Evolutionary conservation across 306 rosid species (phyloP), one percentile per base, ranked within the genome.

Genomic region (Lotus japonicus): DNA sequence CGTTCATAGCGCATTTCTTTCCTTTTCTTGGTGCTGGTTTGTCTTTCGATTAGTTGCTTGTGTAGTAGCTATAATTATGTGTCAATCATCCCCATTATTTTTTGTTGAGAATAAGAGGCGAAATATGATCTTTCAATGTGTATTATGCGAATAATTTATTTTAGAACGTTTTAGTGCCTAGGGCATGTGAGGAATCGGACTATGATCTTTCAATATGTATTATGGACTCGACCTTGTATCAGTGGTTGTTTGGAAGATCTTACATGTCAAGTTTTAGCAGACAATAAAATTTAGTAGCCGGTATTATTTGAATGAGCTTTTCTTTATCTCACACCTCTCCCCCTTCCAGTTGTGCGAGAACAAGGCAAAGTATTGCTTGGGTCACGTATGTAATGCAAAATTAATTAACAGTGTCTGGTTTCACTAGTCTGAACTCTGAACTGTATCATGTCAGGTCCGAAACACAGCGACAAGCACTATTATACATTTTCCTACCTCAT

Each of bases 61-160:
- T 62, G 82, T 68, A 82, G 84, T 68, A 82, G 84, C 60, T 68
- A 44, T 71, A 70, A 35, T 80, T 41, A 46, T 79, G 70, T 78
- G 64, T 64, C 77, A 11, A 70, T 55, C 75, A 49, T 70, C 64
- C 70, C n/a, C 16, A 14, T 53, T 80, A 21, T 26, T 65, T 36
- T 70, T 75, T 59, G 15, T 65, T 69, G 75, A 76, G 77, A 87
- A 83, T 81, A 82, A 87, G 82, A 83, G 67, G 68, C 50, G 5
- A 66, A 56, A 31, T 68, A 15, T 70, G 66, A 72, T 68, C 67
- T 80, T 76, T 76, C 46, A 15, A 36, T 44, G 49, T 84, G 84
- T 81, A 81, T 72, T 72, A 84, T 70, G 64, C 77, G 26, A 79
- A 83, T 83, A 82, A 84, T 64, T 74, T 71, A 68, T 60, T 16